These are phyloP conservation scores for Schizothecium vesticola DNA, from an alignment of 495 filamentous ascomycete species.

Conservation along the genomic window DNA sequence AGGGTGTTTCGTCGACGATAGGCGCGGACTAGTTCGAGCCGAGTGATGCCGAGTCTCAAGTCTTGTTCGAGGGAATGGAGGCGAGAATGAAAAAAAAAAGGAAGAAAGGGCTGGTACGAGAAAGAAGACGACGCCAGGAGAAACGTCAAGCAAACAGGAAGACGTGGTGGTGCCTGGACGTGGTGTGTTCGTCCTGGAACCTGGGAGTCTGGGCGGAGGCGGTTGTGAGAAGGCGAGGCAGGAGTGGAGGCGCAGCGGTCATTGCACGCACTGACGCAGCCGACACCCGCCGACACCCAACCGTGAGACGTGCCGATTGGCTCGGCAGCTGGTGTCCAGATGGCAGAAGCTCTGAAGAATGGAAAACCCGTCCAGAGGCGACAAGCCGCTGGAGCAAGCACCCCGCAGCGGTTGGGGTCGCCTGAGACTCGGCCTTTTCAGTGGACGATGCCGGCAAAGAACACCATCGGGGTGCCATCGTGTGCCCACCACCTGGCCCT, in stretches of 20 bases:
- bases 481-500: not conserved
- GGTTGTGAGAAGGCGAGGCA: not conserved
- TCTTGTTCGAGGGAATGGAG: not conserved
- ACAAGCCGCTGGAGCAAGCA: not conserved
- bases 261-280: not conserved
- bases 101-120: not conserved
- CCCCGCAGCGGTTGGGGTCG: not conserved
- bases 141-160: not conserved
- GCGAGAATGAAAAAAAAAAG: not conserved
- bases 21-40: not conserved
- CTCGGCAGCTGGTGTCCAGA: not conserved
- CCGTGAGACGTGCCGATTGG: constrained; percentile 5
- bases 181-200: constrained; percentile 3
- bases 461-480: not conserved
- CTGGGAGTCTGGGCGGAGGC: constrained; percentile 5
- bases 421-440: not conserved
- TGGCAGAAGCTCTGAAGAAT: not conserved
- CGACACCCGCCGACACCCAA: not conserved
- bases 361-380: not conserved
- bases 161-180: constrained; percentile 10
- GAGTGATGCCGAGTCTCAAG: not conserved
- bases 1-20: not conserved
- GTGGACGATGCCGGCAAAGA: not conserved
- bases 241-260: constrained; percentile 8
- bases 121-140: not conserved